These are phyloP conservation scores for Boletus tylopilopsis DNA, from an alignment of 768 basidiomycete genomes.

Conservation along the genomic window DNA sequence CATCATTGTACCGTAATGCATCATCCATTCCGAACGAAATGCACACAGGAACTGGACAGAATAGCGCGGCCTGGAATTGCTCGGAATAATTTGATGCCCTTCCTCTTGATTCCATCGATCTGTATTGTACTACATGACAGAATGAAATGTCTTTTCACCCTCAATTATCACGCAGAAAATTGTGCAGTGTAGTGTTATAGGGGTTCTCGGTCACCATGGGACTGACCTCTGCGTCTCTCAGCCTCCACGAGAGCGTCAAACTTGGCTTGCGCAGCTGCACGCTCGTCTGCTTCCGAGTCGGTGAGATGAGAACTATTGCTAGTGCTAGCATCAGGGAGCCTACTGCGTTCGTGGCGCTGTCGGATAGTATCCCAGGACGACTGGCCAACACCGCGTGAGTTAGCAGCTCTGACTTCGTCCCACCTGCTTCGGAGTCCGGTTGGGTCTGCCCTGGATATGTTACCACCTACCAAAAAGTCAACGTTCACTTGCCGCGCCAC, in stretches of 20 bases:
- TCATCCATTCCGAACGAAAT: slow-evolving; percentile 8
- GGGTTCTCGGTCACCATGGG: slow-evolving; percentile 16
- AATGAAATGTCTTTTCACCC: not conserved
- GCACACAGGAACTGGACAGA: slow-evolving; percentile 3
- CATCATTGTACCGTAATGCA: slow-evolving; percentile 3
- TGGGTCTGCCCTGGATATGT: slow-evolving; percentile 5
- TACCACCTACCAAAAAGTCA: slow-evolving; percentile 5
- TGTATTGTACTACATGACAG: slow-evolving; percentile 3
- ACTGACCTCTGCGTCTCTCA: slow-evolving; percentile 42
- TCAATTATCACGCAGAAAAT: not conserved
- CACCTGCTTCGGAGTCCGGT: slow-evolving; percentile 40
- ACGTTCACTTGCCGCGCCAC: not conserved
- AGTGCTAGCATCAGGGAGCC: slow-evolving; percentile 11
- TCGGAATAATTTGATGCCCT: slow-evolving; percentile 3
- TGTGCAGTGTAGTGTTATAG: too few relatives aligned
- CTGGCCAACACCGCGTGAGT: slow-evolving; percentile 36
- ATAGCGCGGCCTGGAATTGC: slow-evolving; percentile 5
- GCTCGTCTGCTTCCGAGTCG: slow-evolving; percentile 28
- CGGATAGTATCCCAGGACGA: slow-evolving; percentile 72
- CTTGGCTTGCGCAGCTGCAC: slow-evolving; percentile 46
- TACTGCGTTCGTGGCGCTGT: slow-evolving; percentile 47
- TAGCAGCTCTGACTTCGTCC: slow-evolving; percentile 63
- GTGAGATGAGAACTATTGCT: slow-evolving; percentile 1
- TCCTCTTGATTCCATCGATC: slow-evolving; percentile 4
- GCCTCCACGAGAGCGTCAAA: slow-evolving; percentile 60